Base-by-base conservation (phyloP, 768 basidiomycete species). In the Mycena latifolia region DNA sequence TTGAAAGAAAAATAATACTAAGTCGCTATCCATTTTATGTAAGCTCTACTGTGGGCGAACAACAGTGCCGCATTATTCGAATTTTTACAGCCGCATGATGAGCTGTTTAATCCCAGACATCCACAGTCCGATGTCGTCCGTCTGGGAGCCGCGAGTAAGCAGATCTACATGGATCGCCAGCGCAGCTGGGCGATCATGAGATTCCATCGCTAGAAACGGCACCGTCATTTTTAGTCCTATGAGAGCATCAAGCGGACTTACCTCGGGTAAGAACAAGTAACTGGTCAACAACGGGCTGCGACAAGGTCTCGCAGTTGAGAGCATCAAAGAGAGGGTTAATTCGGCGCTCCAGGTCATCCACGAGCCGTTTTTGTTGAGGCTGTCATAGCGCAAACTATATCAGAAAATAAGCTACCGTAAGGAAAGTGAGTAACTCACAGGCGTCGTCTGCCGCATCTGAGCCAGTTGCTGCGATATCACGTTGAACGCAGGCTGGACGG, bases 81-180 rank as follows among this genome's bases (percentile, higher is more conserved):
- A 35, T 46, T 54, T 35, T 57, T 74, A 93, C 78, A 94, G 71
- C 70, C 87, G 85, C 82, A 89, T 81, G 74, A 97, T 92, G 70
- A 98, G 77, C 75, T 95, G 94, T 78, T 97, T 97, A 63, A 97
- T 79, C 9, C 92, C 94, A 15, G 94, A 90, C 94, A 96, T 93
- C 91, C 90, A 92, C 60, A 92, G 73, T 2, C 87, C 89, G 74
- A 96, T 94, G 71, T 96, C 94, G 55, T 94, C 92, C 45, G 91
- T 91, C 61, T 89, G 85, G 55, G 92, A 91, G 27, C 91, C 92
- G 52, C 85, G 81, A 3, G 94, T 96, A 50, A 98, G 82, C 29
- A 98, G 79, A 56, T 94, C 92, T 28, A 96, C 89, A 72, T 98
- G 96, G 63, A 96, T 89, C 9, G 89, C 86, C 72, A 96, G 77